These are phyloP conservation scores for Penicillium lagena DNA, from an alignment of 495 filamentous ascomycete genomes.

Conservation along the genomic window DNA sequence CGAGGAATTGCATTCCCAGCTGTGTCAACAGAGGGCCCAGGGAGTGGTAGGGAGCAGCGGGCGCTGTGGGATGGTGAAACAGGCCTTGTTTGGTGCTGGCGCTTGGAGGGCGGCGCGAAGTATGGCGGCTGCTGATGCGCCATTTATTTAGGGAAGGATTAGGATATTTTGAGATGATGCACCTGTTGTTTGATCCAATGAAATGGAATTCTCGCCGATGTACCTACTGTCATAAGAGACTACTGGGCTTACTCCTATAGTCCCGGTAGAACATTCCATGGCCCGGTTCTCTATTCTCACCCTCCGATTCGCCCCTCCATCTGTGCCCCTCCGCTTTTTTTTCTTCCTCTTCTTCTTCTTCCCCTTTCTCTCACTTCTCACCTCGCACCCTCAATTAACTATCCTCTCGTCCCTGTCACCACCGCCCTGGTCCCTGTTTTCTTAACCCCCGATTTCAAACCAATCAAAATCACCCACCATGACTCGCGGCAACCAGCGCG, in stretches of 20 bases:
- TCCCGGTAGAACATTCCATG: neutral
- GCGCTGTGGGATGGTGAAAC: constrained; percentile 8
- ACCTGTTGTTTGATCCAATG: no score
- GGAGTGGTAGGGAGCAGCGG: constrained; percentile 3
- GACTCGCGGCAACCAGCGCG: constrained; percentile 91
- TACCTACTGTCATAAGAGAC: no score
- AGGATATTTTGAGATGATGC: no score
- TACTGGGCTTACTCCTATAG: no score
- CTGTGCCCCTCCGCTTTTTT: constrained; percentile 1
- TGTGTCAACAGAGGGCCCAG: neutral
- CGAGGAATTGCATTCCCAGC: constrained; percentile 1
- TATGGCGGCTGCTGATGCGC: neutral
- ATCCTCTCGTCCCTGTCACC: neutral
- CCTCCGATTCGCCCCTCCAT: neutral
- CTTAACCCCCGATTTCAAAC: neutral
- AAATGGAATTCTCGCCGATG: no score
- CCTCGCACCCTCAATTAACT: no score
- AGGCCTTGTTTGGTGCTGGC: neutral
- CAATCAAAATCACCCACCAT: constrained; percentile 40
- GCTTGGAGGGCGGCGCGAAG: neutral
- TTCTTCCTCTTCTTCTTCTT: neutral
- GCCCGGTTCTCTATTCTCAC: neutral
- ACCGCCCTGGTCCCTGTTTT: constrained; percentile 4
- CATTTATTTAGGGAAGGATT: no score
- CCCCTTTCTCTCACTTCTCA: no score